A percentile compares a stretch with the other conserved stretches of the same genome.
phyloP scores from a whole-genome alignment of 2,329 filamentous ascomycete genomes.

The Aspergillus udagawae region DNA sequence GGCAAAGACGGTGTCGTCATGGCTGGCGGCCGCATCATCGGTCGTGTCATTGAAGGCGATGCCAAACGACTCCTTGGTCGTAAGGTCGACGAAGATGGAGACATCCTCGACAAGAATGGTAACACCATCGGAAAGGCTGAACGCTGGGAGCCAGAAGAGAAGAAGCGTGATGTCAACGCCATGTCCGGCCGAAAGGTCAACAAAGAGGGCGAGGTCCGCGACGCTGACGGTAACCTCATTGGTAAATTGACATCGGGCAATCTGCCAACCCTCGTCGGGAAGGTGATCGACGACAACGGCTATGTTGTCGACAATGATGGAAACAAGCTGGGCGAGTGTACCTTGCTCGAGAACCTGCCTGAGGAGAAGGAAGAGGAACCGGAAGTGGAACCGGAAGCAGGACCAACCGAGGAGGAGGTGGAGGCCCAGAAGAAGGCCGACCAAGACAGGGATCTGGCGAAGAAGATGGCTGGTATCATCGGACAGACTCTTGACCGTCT shows the following conservation, averaged over 20 bases:
- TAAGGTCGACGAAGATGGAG: constrained; percentile 64
- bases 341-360: constrained; percentile 57
- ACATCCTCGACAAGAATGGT: constrained; percentile 63
- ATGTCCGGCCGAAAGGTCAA: constrained; percentile 55
- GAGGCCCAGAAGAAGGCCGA: constrained; percentile 58
- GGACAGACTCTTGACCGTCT: constrained; percentile 78
- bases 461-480: constrained; percentile 68
- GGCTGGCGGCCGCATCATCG: constrained; percentile 43
- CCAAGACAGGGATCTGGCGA: constrained; percentile 71
- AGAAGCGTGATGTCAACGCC: constrained; percentile 54
- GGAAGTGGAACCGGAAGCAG: constrained; percentile 34
- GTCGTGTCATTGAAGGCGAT: constrained; percentile 62
- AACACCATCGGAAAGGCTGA: constrained; percentile 65
- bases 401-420: constrained; percentile 40
- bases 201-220: constrained; percentile 47
- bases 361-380: constrained; percentile 36
- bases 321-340: constrained; percentile 62
- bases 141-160: constrained; percentile 61
- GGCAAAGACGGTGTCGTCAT: constrained; percentile 56
- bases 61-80: constrained; percentile 61
- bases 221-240: constrained; percentile 44
- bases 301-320: constrained; percentile 56
- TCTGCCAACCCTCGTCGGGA: constrained; percentile 39
- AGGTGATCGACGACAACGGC: constrained; percentile 47
- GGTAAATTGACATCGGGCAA: constrained; percentile 45